Conservation (phyloP, 495 filamentous ascomycete species). For the Neurospora sp. region DNA sequence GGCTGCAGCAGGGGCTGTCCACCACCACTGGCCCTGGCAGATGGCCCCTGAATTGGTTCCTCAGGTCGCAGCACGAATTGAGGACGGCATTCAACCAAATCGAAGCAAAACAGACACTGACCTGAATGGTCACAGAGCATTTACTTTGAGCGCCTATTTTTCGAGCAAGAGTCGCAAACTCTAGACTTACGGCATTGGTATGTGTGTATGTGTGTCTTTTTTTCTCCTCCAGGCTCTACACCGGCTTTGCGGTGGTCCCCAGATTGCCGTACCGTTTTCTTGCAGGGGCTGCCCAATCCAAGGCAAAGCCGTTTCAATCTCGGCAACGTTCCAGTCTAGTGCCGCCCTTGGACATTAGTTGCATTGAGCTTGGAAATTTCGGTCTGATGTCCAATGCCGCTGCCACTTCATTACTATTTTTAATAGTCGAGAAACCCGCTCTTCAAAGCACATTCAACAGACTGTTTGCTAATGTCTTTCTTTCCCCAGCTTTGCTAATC, state of each 20-base stretch:
- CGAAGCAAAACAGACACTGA: background rate
- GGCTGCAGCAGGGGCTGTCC: background rate
- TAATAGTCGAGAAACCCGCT: conserved; percentile 6
- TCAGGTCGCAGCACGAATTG: background rate
- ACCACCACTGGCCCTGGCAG: background rate
- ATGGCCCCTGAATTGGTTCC: background rate
- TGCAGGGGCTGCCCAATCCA: conserved; percentile 4
- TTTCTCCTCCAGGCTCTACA: background rate
- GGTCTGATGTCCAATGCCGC: conserved; percentile 9
- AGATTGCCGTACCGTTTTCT: background rate
- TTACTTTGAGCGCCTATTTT: background rate
- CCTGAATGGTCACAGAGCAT: background rate
- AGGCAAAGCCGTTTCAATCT: conserved; percentile 31
- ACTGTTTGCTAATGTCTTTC: background rate
- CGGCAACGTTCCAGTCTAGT: conserved; percentile 34
- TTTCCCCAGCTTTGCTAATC: background rate
- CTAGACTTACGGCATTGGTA: conserved; percentile 1
- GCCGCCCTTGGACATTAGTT: conserved; percentile 14
- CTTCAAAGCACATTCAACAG: background rate
- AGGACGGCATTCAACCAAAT: background rate
- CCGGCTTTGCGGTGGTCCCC: conserved; percentile 7
- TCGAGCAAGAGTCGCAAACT: background rate
- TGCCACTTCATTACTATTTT: conserved; percentile 13
- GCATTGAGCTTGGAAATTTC: conserved; percentile 27
- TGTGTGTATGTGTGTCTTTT: background rate